Base-by-base conservation (phyloP, 176 grass and related monocot genomes). In the Paspalum vaginatum region DNA sequence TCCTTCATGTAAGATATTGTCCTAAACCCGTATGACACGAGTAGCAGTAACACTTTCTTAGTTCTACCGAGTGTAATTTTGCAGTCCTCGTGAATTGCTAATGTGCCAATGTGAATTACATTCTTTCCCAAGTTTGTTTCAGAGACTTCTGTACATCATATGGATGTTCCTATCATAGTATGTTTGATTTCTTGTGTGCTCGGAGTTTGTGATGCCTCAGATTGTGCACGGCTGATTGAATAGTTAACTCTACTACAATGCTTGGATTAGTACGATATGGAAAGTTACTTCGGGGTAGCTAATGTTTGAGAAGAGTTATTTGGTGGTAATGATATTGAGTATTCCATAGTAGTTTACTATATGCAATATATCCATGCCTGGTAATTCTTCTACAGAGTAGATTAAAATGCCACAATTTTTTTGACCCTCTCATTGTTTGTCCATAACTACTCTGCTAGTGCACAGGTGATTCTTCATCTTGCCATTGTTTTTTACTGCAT, bases 231-330 rank as follows among this genome's bases (percentile, higher is more conserved):
- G 8, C 38, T 51, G 21, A 6, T 42, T 20, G 77, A 71, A 8
- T 82, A 56, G 64, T 59, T 24, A 79, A 32, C 37, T 74, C 75
- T 49, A 45, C 57, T 65, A 58, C 40, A 26, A 41, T 83, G 49
- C 11, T 14, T 67, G 32, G 44, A n/a, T 52, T 68, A 60, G 20
- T 44, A 56, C 1, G 0, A 32, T 25, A 6, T 17, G 6, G 7
- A 51, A 65, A 78, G 48, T 43, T 65, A 4, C 43, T 68, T 59
- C 17, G 11, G 20, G 5, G 38, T 70, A 50, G 20, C 54, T 18
- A 22, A 61, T 22, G 20, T 71, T 46, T 45, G 56, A 41, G 37
- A 72, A 65, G 38, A 77, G 24, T 41, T 71, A 71, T 48, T 49
- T 17, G 18, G 40, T 46, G 16, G 25, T 38, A 69, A 82, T 77